Base-by-base conservation (phyloP, 805 yeast genomes). In the Myxozyma kluyveri region DNA sequence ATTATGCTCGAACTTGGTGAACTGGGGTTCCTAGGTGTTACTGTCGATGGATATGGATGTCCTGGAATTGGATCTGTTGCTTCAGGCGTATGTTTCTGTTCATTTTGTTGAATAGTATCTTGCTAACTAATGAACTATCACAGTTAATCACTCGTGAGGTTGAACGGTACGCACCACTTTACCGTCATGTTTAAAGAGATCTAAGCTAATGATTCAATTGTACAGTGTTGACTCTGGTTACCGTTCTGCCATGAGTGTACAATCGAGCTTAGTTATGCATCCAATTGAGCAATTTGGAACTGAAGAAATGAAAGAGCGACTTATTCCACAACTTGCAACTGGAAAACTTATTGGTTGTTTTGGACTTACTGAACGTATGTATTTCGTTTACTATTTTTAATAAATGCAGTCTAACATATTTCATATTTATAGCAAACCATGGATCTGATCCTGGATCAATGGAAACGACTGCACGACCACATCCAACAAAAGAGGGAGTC, bases 401-500 rank as follows among this genome's bases (percentile, higher is more conserved):
- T 9, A 33, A 2, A 31, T 4, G 31, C 17, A 18, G 17, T 10
- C 18, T 49, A n/a, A 42, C 3, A 6, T 18, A 7, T 18, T 26
- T 6, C n/a, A 21, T 35, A 12, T 4, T 18, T 33, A 19, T 31
- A 55, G 59, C 82, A 62, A 81, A 80, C 59, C 84, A 81, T 62
- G 82, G 82, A 53, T 78, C 82, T 22, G 81, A 79, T 60, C 83
- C 81, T 39, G 77, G 72, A 5, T 78, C 82, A 47, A 75, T 78
- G 73, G 82, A 78, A 67, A 79, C 83, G 35, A 70, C 72, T 23
- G 81, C 81, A 27, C 68, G 64, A 41, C 67, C 62, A 12, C 76
- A 73, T 51, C 75, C 76, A 14, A 65, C 71, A 33, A 73, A 72
- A 59, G 52, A 68, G 57, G 75, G 72, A 26, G 73, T 69, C 17